Percentiles rank a stretch among this genome's conserved stretches.
Evolutionary conservation across 768 basidiomycete species (phyloP).

Genomic region (Mycena sanguinolenta): DNA sequence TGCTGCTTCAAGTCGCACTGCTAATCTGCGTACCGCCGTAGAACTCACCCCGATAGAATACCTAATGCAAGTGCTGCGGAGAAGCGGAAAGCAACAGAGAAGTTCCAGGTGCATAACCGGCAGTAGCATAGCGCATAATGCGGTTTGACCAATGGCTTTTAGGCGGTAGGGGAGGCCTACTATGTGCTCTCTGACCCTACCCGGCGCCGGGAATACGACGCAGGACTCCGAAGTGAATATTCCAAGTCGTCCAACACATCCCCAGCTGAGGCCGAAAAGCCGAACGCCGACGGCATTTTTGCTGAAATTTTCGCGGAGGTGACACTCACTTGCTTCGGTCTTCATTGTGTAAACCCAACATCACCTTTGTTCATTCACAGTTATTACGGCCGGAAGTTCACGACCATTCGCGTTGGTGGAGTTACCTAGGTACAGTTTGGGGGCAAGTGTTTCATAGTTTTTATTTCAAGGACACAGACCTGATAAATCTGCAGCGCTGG

Average conservation of each 20-base stretch:
- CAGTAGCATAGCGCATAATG: background rate
- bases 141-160: conserved; percentile 17
- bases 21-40: conserved; percentile 48
- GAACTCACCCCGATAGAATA: conserved; percentile 91
- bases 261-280: conserved; percentile 56
- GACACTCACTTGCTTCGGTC: conserved; percentile 33
- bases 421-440: conserved; percentile 64
- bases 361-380: conserved; percentile 51
- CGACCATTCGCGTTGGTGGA: conserved; percentile 67
- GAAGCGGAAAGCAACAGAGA: conserved; percentile 82
- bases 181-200: conserved; percentile 89
- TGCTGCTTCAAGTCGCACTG: background rate
- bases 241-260: conserved; percentile 76
- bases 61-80: conserved; percentile 78
- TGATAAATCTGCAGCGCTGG: conserved; percentile 68
- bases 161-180: conserved; percentile 96
- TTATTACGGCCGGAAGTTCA: conserved; percentile 89
- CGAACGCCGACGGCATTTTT: conserved; percentile 86
- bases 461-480: conserved; percentile 46
- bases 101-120: conserved; percentile 73
- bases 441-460: conserved; percentile 50
- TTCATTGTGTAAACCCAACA: background rate
- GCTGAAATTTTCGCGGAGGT: conserved; percentile 95
- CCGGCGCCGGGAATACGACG: conserved; percentile 83
- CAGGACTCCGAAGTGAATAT: conserved; percentile 66